phyloP scores from a whole-genome alignment of 805 yeast genomes.

The Yarrowia porcina region DNA sequence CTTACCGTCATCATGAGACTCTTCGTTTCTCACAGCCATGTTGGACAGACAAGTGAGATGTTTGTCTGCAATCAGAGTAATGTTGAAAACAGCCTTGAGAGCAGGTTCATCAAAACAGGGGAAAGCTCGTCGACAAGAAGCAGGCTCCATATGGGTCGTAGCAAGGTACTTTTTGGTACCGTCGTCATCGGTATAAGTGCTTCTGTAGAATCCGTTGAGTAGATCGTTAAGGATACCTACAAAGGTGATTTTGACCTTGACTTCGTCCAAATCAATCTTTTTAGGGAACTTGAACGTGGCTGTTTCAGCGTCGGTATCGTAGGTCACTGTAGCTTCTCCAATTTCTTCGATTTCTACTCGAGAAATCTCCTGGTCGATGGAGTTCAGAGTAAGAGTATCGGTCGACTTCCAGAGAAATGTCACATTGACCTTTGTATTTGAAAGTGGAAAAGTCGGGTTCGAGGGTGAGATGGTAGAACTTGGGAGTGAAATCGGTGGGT shows the following conservation, averaged over 20 bases:
- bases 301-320: constrained; percentile 46
- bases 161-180: constrained; percentile 58
- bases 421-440: constrained; percentile 37
- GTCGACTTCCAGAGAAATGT: constrained; percentile 49
- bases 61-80: constrained; percentile 52
- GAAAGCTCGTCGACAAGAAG: constrained; percentile 74
- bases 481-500: constrained; percentile 66
- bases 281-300: constrained; percentile 65
- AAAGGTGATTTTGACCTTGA: constrained; percentile 55
- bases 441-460: constrained; percentile 55
- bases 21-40: constrained; percentile 53
- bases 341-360: constrained; percentile 41
- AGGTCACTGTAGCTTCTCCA: constrained; percentile 35
- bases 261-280: constrained; percentile 43
- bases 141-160: constrained; percentile 70
- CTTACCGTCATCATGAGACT: constrained; percentile 37
- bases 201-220: constrained; percentile 72
- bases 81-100: constrained; percentile 61
- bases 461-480: constrained; percentile 64
- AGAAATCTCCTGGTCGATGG: constrained; percentile 61
- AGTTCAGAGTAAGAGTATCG: constrained; percentile 51
- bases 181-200: constrained; percentile 51
- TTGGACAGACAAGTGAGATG: constrained; percentile 60
- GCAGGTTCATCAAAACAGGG: constrained; percentile 75
- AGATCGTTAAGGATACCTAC: constrained; percentile 59